Evolutionary conservation across 257 asterid genomes (phyloP), one percentile per base, ranked within the genome.

Genomic region (Solanum appendiculatum): DNA sequence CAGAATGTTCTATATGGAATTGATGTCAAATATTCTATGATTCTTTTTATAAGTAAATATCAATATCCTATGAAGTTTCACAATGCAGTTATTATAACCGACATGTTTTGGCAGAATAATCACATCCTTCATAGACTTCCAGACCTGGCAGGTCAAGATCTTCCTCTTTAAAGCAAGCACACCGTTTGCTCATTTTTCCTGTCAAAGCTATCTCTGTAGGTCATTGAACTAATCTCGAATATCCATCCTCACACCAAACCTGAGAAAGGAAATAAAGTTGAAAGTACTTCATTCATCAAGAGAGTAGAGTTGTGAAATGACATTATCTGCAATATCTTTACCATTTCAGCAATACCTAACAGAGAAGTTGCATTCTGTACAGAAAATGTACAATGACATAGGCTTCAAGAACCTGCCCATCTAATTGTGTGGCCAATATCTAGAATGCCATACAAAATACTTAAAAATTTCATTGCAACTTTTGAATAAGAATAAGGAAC

Each of bases 161-260:
- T 21, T 92, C 96, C 88, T 94, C 95, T 86, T 93, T 93, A 88
- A 90, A 92, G 90, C 98, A 95, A 82, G 93, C 98, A 77, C 98
- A 96, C 0, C 98, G 94, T 88, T 94, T 95, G 92, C 98, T 94
- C 94, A 94, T 93, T 90, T 94, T 96, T 82, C 98, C 98, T 1
- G 97, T 94, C 87, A 96, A n/a, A 7, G 98, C 99, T 91, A 95
- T 94, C 86, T 95, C 98, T 21, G 85, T 31, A 9, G 98, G 98
- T 83, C 98, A 93, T 90, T 94, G 95, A 54, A 96, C 98, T 77
- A 96, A 88, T 89, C 99, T 93, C 11, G 99, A 98, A 87, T 93
- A 95, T 18, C 99, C 99, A 83, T 95, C 95, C 16, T 96, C 98
- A 66, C 99, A 96, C 98, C 99, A 96, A 56, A 96, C 95, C 99